These are phyloP conservation scores for Entomortierella chlamydospora DNA, from an alignment of 192 early-diverging fungal genomes.

Conservation along the genomic window DNA sequence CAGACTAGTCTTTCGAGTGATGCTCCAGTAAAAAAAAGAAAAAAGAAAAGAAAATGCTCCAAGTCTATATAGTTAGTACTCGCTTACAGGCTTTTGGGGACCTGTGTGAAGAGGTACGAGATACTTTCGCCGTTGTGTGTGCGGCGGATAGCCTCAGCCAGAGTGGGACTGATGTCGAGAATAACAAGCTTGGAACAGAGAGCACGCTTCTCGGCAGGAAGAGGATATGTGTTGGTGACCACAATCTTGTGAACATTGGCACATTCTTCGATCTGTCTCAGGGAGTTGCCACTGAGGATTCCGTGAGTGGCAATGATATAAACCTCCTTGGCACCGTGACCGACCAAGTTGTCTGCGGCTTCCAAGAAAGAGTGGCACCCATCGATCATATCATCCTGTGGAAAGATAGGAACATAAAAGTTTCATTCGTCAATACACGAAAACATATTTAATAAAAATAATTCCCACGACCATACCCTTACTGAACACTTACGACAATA, in stretches of 20 bases:
- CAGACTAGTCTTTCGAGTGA: not conserved
- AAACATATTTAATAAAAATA: not conserved
- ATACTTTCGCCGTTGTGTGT: constrained; percentile 96
- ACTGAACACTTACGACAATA: constrained; percentile 69
- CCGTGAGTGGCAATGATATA: constrained; percentile 96
- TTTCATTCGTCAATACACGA: not conserved
- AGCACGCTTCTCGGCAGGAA: constrained; percentile 73
- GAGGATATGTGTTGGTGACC: constrained; percentile 93
- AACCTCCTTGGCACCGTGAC: constrained; percentile 81
- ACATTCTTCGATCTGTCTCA: constrained; percentile 87
- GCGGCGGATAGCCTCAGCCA: constrained; percentile 82
- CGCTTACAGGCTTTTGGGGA: constrained; percentile 51
- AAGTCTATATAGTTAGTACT: too few species aligned
- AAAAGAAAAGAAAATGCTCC: too few species aligned
- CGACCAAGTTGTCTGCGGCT: constrained; percentile 89
- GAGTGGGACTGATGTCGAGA: constrained; percentile 90
- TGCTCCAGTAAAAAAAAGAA: too few species aligned
- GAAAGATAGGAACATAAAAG: not conserved
- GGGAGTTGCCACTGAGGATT: constrained; percentile 88
- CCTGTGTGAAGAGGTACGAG: constrained; percentile 84
- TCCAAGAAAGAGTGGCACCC: constrained; percentile 90
- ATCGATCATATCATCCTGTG: constrained; percentile 95
- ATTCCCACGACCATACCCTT: not conserved
- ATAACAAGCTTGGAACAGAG: constrained; percentile 81
- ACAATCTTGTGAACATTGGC: constrained; percentile 81